Evolutionary conservation across 129 eudicot genomes (phyloP).

Genomic region (Smallanthus sonchifolius): DNA sequence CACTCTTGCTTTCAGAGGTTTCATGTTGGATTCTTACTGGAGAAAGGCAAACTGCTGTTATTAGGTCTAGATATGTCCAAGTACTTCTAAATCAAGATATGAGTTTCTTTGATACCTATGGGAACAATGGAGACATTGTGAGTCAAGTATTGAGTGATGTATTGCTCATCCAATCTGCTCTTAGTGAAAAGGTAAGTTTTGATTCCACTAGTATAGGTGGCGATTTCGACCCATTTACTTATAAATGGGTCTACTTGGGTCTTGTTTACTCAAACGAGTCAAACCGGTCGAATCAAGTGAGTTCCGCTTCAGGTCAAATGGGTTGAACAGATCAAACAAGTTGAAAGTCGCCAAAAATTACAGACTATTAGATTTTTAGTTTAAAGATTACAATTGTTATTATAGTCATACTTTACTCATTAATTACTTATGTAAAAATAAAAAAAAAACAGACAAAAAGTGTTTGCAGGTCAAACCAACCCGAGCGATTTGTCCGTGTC

Average conservation of each 20-base stretch:
- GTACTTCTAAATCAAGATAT: slow-evolving; percentile 92
- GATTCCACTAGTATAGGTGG: background rate
- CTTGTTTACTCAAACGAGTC: background rate
- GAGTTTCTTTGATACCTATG: slow-evolving; percentile 98
- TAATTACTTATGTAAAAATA: background rate
- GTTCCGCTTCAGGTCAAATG: background rate
- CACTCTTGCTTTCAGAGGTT: slow-evolving; percentile 60
- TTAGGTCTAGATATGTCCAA: slow-evolving; percentile 91
- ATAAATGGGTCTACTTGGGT: background rate
- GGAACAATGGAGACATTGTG: slow-evolving; percentile 96
- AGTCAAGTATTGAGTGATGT: slow-evolving; percentile 98
- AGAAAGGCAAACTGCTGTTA: slow-evolving; percentile 98
- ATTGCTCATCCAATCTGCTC: slow-evolving; percentile 94
- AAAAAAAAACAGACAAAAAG: background rate
- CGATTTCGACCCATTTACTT: background rate
- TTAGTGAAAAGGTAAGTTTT: slow-evolving; percentile 85
- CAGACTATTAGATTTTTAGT: background rate
- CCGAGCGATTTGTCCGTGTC: background rate
- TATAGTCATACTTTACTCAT: background rate
- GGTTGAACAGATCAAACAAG: background rate
- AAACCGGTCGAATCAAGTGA: background rate
- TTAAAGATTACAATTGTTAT: background rate
- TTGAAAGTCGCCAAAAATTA: background rate
- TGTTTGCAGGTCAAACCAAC: background rate
- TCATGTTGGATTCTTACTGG: slow-evolving; percentile 99